Percentiles rank a stretch among this genome's conserved stretches.
phyloP scores from a whole-genome alignment of 345 rosid genomes.

The Brassica carinata region DNA sequence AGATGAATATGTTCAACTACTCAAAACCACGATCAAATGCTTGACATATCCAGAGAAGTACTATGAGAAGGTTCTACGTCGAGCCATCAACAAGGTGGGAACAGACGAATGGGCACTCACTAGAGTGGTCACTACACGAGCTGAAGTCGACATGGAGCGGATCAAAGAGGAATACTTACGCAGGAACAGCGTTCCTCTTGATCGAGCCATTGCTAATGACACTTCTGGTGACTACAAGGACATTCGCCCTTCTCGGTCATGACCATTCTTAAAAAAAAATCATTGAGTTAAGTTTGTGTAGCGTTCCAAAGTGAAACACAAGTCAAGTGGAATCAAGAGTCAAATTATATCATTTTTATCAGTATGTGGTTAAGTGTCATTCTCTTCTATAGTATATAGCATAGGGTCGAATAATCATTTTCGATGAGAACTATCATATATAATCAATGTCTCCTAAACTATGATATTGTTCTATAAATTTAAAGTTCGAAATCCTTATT shows the following conservation, averaged over 20 bases:
- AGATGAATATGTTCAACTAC: conserved; percentile 66
- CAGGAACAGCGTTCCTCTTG: conserved; percentile 75
- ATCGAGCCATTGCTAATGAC: conserved; percentile 66
- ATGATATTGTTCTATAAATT: no score
- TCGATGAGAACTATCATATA: no score
- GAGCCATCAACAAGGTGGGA: conserved; percentile 72
- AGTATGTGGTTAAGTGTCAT: no score
- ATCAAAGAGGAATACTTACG: conserved; percentile 81
- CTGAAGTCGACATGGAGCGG: conserved; percentile 78
- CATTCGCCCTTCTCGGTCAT: conserved; percentile 72
- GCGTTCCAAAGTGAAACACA: no score
- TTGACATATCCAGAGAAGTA: conserved; percentile 85
- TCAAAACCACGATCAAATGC: conserved; percentile 74
- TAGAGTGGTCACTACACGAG: conserved; percentile 74
- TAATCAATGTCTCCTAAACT: no score
- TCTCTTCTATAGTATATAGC: no score
- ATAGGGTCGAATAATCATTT: no score
- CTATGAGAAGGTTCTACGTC: conserved; percentile 74
- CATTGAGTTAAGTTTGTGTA: background rate
- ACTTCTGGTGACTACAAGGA: conserved; percentile 81
- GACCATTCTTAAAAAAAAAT: conserved; percentile 44
- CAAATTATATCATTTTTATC: no score
- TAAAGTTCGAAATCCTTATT: no score
- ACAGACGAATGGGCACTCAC: conserved; percentile 89
- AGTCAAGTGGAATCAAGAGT: no score